Conservation (phyloP, 768 basidiomycete genomes). For the Russula foetens region DNA sequence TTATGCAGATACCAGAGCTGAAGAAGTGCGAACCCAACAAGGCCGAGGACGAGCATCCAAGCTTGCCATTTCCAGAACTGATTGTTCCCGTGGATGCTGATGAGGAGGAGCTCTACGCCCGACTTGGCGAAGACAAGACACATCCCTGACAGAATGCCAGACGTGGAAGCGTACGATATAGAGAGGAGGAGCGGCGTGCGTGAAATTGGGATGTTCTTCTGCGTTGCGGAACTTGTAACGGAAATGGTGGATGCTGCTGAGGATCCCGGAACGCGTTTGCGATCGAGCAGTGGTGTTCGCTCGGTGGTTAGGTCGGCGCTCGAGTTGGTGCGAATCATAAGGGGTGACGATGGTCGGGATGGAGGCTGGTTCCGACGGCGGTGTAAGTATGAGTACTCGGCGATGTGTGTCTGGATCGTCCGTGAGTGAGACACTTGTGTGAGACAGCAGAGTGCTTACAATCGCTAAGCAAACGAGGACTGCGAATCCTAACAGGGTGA, state of each 20-base stretch:
- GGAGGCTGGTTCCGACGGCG: constrained; percentile 28
- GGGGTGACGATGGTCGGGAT: constrained; percentile 30
- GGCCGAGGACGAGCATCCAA: constrained; percentile 69
- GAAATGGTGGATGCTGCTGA: constrained; percentile 23
- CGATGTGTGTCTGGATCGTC: constrained; percentile 56
- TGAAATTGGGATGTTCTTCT: constrained; percentile 22
- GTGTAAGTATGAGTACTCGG: constrained; percentile 54
- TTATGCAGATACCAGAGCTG: constrained; percentile 85
- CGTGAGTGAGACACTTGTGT: neutral
- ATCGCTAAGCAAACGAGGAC: constrained; percentile 52
- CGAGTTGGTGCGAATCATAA: constrained; percentile 22
- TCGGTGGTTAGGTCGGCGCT: constrained; percentile 30
- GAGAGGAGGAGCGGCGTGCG: constrained; percentile 59
- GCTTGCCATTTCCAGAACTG: constrained; percentile 81
- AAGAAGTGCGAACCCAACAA: constrained; percentile 66
- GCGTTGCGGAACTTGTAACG: constrained; percentile 14
- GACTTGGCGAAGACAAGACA: constrained; percentile 92
- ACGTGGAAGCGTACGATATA: constrained; percentile 79
- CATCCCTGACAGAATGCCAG: constrained; percentile 86
- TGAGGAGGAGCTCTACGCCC: constrained; percentile 78
- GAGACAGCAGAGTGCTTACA: constrained; percentile 38
- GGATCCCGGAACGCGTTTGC: constrained; percentile 32
- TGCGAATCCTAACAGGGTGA: constrained; percentile 56
- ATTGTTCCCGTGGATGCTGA: constrained; percentile 67
- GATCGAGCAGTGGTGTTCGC: constrained; percentile 48